phyloP scores from a whole-genome alignment of 345 rosid genomes.

The Murraya koenigii region DNA sequence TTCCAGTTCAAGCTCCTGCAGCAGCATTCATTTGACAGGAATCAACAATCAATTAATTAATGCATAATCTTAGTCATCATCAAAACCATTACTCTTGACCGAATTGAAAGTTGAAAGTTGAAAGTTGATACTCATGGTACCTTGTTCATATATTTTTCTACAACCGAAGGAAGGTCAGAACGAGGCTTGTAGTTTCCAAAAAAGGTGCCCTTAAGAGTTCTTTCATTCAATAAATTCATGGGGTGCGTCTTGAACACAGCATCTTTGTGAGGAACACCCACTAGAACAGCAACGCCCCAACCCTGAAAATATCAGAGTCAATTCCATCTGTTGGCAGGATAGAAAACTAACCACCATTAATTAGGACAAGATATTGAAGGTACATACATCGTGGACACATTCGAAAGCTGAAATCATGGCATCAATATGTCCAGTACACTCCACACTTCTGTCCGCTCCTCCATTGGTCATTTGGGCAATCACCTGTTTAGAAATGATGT shows the following conservation, averaged over 20 bases:
- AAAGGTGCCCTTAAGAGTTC: slow-evolving; percentile 58
- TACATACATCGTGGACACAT: slow-evolving; percentile 47
- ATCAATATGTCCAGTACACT: slow-evolving; percentile 36
- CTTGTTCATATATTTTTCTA: slow-evolving; percentile 55
- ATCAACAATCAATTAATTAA: not conserved
- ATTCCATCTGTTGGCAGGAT: not conserved
- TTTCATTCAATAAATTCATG: slow-evolving; percentile 38
- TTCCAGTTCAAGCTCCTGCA: slow-evolving; percentile 50
- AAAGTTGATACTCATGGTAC: not conserved
- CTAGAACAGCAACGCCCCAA: slow-evolving; percentile 56
- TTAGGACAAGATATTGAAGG: not conserved
- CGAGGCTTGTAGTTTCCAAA: slow-evolving; percentile 59
- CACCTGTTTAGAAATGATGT: slow-evolving; percentile 18
- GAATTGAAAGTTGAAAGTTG: not conserved
- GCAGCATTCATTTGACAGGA: not conserved
- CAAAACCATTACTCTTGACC: not conserved
- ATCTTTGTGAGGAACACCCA: slow-evolving; percentile 49
- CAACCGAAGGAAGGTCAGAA: slow-evolving; percentile 43
- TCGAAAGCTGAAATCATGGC: slow-evolving; percentile 57
- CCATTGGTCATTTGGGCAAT: slow-evolving; percentile 40
- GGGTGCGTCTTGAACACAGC: slow-evolving; percentile 54
- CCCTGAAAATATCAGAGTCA: slow-evolving; percentile 26
- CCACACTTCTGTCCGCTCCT: slow-evolving; percentile 47
- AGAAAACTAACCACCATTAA: not conserved
- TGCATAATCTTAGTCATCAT: not conserved